Evolutionary conservation across 176 grass and related monocot species (phyloP).

Genomic region (Poa pratensis): DNA sequence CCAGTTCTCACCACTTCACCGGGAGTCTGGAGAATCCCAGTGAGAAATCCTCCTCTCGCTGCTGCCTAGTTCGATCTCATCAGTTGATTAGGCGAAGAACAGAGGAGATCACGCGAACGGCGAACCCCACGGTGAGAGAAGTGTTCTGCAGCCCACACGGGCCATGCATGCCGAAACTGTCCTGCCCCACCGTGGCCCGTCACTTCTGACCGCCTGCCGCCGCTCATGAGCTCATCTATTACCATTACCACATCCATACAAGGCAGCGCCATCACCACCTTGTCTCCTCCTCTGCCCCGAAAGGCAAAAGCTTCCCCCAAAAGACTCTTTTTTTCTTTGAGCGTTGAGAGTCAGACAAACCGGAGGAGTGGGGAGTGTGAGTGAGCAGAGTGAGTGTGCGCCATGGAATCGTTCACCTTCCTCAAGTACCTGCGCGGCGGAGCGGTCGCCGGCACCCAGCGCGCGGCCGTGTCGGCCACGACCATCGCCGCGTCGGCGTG

Average conservation of each 20-base stretch:
- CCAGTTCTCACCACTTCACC: background rate
- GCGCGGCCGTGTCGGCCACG: conserved; percentile 22
- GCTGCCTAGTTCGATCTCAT: background rate
- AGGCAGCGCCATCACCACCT: conserved; percentile 12
- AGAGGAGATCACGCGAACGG: conserved; percentile 34
- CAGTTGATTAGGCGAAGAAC: background rate
- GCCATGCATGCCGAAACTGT: background rate
- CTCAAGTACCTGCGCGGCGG: conserved; percentile 89
- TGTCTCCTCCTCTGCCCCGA: conserved; percentile 29
- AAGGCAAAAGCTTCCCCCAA: conserved; percentile 40
- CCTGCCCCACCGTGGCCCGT: background rate
- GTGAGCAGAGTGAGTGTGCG: background rate
- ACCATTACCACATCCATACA: conserved; percentile 16
- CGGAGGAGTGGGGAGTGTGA: background rate
- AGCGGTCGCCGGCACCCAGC: conserved; percentile 28
- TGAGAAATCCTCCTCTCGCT: background rate
- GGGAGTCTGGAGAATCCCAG: background rate
- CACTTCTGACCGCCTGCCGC: conserved; percentile 18
- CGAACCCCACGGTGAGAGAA: background rate
- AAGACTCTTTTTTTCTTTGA: conserved; percentile 35
- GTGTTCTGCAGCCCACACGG: background rate
- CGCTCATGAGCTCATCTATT: conserved; percentile 37
- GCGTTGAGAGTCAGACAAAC: background rate
- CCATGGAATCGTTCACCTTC: conserved; percentile 87
- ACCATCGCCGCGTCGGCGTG: conserved; percentile 45